These are phyloP conservation scores for Plasmodium vivax DNA, from an alignment of 169 alveolate genomes.

Conservation along the genomic window DNA sequence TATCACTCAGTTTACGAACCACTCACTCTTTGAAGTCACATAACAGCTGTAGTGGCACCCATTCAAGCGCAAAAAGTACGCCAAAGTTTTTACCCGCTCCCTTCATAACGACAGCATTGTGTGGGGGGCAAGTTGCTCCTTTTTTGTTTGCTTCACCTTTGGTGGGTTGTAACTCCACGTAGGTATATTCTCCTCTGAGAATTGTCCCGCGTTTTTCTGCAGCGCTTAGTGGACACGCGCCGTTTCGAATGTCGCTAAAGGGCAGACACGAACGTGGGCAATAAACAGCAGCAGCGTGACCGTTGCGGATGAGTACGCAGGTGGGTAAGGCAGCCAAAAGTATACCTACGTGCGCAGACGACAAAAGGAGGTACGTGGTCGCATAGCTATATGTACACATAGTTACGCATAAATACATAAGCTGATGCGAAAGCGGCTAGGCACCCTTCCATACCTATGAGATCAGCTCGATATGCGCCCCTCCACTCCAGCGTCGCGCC, in stretches of 20 bases:
- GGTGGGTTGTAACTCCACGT: background rate
- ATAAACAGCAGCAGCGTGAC: background rate
- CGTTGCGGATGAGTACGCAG: background rate
- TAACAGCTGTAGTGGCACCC: background rate
- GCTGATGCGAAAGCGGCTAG: background rate
- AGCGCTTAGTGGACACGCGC: background rate
- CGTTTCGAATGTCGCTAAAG: background rate
- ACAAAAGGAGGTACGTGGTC: no score
- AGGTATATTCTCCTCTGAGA: background rate
- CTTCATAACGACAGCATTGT: background rate
- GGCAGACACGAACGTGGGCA: background rate
- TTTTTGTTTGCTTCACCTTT: background rate
- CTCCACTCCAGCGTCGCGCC: background rate
- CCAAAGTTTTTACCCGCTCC: background rate
- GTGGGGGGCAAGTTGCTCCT: background rate
- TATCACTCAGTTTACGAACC: background rate
- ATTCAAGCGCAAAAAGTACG: background rate
- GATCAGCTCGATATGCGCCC: background rate
- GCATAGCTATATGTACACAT: background rate
- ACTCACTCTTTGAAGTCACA: background rate
- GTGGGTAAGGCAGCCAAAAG: background rate
- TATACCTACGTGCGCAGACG: background rate
- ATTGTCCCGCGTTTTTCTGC: background rate
- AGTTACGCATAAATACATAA: background rate
- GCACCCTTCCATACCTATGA: background rate